Evolutionary conservation across 768 basidiomycete species (phyloP), one percentile per base, ranked within the genome.

Genomic region (Amyloporia xantha): DNA sequence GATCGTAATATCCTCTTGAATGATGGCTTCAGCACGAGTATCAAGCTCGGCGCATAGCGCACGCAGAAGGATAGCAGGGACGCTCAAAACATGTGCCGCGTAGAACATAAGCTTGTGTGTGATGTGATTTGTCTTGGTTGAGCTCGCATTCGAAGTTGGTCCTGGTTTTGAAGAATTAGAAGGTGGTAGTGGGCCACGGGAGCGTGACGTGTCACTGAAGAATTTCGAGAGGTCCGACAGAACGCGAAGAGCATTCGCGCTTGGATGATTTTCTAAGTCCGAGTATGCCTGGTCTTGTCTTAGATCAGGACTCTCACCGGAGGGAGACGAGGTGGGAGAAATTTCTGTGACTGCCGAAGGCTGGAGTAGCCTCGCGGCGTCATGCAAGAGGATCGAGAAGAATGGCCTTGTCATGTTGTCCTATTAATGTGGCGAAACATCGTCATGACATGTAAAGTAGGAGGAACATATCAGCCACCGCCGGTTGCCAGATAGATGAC

Each of bases 21-120:
- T 33, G 5, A 45, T 19, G 19, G 5, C 11, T 10, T 58, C 54
- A 9, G 65, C 64, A 13, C 58, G 58, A 28, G 64, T 62, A 23
- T 48, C 13, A 3, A 68, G 48, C 50, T 84, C 77, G 26, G 72
- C 67, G 7, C 73, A 64, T 28, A 81, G 60, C 7, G 59, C 58
- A 41, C 59, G 61, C 39, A 84, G 59, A 37, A 71, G 57, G 3
- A 56, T 53, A 36, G 69, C 56, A 1, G 83, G 76, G n/a, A 69
- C 74, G 1, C 76, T 70, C 19, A 77, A 50, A 5, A 81, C 60
- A 55, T 83, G 77, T 5, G 82, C 84, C 4, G 78, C 78, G 54
- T 90, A 91, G 65, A 84, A 91, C 12, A 71, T 62, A 21, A 89
- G 55, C 66, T 88, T 91, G 55, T 78, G 78, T 7, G 70, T 62